Evolutionary conservation across 164 flowering plant genomes (phyloP), one percentile per base, ranked within the genome.

Genomic region (Piper longum): DNA sequence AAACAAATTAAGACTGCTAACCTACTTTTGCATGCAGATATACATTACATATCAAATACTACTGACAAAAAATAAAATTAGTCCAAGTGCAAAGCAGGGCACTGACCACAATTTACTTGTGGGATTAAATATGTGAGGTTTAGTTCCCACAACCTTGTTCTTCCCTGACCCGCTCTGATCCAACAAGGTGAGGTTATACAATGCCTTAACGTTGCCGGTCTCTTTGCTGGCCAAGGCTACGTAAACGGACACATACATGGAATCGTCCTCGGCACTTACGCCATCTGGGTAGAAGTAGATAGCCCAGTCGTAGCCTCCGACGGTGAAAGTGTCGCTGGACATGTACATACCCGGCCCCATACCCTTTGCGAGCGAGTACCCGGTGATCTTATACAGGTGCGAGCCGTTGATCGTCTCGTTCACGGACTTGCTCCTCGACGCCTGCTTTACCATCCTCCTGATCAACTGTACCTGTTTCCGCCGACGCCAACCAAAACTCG

Each of bases 211-310:
- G 36, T 57, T 26, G 36, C 36, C 60, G 14, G 60, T 26, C 8
- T 41, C 60, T 6, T 57, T 41, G 60, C 60, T 57, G 16, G 60
- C 60, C 60, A 57, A 57, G 39, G 60, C 60, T 6, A 57, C 16
- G 41, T 36, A 57, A n/a, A 57, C 41, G 11, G 60, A 57, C 5
- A 26, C 41, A 18, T 57, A 57, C 41, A 41, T 36, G 8, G 60
- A 36, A 18, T 57, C 11, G 16, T 57, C 60, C 41, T 57, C 60
- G 36, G 41, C 14, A 41, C 26, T 57, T 41, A 36, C 36, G 26
- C 60, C 60, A 26, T 57, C 60, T 6, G 60, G 60, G 41, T 57
- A 57, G 60, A 57, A 57, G 60, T 57, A 57, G 60, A 57, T 18
- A 11, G 60, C 41, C 60, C 60, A 57, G 14, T 57, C 41, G 60